Conservation (phyloP, 179 eudicot genomes). For the Pouteria campechiana region DNA sequence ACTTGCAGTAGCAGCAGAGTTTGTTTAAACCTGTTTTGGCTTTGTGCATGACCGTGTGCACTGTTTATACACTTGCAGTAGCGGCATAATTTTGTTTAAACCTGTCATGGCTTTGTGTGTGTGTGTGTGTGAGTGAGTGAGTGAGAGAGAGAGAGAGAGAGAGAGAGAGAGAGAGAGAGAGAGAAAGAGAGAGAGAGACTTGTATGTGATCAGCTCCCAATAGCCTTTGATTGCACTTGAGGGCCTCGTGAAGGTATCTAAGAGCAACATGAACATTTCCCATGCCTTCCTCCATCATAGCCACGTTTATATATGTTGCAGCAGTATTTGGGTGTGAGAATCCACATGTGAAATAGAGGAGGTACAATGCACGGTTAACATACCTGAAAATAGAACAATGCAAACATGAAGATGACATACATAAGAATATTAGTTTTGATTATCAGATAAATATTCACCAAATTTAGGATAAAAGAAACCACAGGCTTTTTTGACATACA, state of each 20-base stretch:
- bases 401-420: not conserved
- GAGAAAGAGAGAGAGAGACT: conserved; percentile 37
- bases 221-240: conserved; percentile 84
- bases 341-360: conserved; percentile 93
- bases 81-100: too few species aligned
- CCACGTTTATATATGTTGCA: conserved; percentile 93
- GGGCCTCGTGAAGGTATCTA: conserved; percentile 96
- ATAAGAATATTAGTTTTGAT: too few species aligned
- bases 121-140: not conserved
- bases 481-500: too few species aligned
- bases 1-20: too few species aligned
- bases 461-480: too few species aligned
- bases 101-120: too few species aligned
- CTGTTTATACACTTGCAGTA: too few species aligned
- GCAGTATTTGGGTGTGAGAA: conserved; percentile 97
- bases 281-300: conserved; percentile 99
- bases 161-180: not conserved
- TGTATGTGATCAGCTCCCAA: conserved; percentile 97
- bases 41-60: too few species aligned
- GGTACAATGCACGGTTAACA: conserved; percentile 88
- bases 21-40: too few species aligned
- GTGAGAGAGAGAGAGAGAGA: not conserved
- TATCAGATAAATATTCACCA: too few species aligned
- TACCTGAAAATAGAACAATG: conserved; percentile 50
- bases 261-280: conserved; percentile 96